Evolutionary conservation across 805 yeast genomes (phyloP), one percentile per base, ranked within the genome.

Genomic region (Priceomyces medius): DNA sequence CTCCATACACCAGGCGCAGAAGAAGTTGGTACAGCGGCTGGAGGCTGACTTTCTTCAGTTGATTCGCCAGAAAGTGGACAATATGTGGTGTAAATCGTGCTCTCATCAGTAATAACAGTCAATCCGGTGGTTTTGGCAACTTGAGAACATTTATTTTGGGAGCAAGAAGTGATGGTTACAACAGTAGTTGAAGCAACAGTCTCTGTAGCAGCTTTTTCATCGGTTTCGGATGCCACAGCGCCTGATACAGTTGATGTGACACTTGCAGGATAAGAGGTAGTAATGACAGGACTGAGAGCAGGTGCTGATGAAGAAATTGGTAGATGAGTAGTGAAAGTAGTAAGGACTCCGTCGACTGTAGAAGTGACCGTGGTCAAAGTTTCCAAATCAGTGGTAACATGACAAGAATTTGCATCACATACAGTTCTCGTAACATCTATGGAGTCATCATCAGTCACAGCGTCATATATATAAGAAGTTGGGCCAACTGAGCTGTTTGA

Each of bases 151-250:
- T 49, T 59, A 51, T 66, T 36, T 40, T 61, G 59, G 4, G 54
- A 41, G 47, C 74, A 68, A n/a, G 71, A 63, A 27, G 74, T 66
- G 40, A 63, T 50, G n/a, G 69, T 63, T 8, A 66, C 36, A 12
- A 59, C 58, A 13, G 66, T 59, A 26, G 65, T 56, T 2, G 51
- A 42, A 8, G 44, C 46, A 28, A 46, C 36, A 45, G 50, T 44
- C 33, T 42, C 38, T 34, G 55, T 47, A n/a, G 34, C 43, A 12
- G 56, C 37, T 12, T 45, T 55, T 20, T 41, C 45, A 18, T 42
- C 20, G 18, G 29, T 8, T 12, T 31, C n/a, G 13, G 41, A 9
- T 14, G 9, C 16, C 18, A 10, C 21, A 19, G 27, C 10, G 5
- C 27, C 38, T 12, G 37, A 23, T 27, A 20, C 33, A 33, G 27